Conservation (phyloP, 305 asterid genomes). For the Rubia peregrina region DNA sequence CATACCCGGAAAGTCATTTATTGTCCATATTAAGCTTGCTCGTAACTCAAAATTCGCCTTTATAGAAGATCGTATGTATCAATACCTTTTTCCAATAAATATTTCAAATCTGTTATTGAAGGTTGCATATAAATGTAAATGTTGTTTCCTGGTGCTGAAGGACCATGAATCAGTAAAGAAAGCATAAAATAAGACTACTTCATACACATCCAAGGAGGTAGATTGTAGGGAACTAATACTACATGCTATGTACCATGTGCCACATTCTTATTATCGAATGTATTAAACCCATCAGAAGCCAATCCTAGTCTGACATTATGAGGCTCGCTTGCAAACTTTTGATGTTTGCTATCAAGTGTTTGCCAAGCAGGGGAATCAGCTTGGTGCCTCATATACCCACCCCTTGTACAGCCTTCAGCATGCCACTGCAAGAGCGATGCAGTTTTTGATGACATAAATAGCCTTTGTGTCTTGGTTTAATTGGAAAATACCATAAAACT, state of each 20-base stretch:
- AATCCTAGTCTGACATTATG: slow-evolving; percentile 20
- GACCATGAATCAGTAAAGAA: background rate
- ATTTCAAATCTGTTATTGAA: too few relatives aligned
- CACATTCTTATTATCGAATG: slow-evolving; percentile 12
- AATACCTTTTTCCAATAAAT: too few relatives aligned
- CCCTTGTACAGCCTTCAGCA: background rate
- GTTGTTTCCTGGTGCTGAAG: too few relatives aligned
- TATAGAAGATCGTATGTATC: too few relatives aligned
- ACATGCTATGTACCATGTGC: slow-evolving; percentile 20
- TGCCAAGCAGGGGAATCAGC: background rate
- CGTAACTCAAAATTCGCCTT: background rate
- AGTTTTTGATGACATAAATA: background rate
- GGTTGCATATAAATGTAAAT: too few relatives aligned
- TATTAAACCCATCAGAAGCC: slow-evolving; percentile 22
- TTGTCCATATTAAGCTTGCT: slow-evolving; percentile 5
- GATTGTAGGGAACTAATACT: slow-evolving; percentile 13
- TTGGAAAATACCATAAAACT: slow-evolving; percentile 12
- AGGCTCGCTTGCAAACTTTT: background rate
- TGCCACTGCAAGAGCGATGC: slow-evolving; percentile 3
- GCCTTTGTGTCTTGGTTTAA: slow-evolving; percentile 10
- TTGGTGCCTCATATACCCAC: background rate
- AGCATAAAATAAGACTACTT: slow-evolving; percentile 1
- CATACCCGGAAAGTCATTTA: slow-evolving; percentile 16
- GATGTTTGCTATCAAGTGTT: background rate
- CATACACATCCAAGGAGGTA: slow-evolving; percentile 15